These are phyloP conservation scores for Sambucus nigra DNA, from an alignment of 129 eudicot genomes.

Conservation along the genomic window DNA sequence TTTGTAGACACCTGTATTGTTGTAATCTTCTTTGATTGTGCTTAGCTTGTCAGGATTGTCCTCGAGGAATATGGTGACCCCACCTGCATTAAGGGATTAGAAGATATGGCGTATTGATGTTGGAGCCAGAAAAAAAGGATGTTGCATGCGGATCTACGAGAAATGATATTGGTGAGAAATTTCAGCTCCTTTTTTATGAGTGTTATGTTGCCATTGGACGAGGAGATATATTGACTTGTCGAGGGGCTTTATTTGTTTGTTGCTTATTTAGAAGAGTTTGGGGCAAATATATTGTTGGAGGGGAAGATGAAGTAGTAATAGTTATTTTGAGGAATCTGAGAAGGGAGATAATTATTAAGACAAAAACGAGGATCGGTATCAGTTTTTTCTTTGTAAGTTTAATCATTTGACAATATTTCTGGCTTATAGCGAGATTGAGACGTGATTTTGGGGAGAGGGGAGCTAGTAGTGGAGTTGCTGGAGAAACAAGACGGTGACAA, in stretches of 20 bases:
- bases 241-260: slow-evolving; percentile 8
- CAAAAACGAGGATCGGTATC: slow-evolving; percentile 47
- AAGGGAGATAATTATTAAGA: slow-evolving; percentile 37
- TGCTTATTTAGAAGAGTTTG: slow-evolving; percentile 5
- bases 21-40: slow-evolving; percentile 5
- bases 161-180: slow-evolving; percentile 40
- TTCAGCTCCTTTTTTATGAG: slow-evolving; percentile 40
- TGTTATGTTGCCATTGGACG: slow-evolving; percentile 4
- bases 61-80: slow-evolving; percentile 55
- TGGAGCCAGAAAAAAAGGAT: slow-evolving; percentile 64
- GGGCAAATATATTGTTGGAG: slow-evolving; percentile 15
- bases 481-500: slow-evolving; percentile 17
- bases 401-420: slow-evolving; percentile 20
- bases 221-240: slow-evolving; percentile 1
- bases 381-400: slow-evolving; percentile 34
- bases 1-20: slow-evolving; percentile 25
- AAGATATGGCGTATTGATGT: slow-evolving; percentile 40
- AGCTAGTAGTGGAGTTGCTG: slow-evolving; percentile 10
- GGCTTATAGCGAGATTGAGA: slow-evolving; percentile 6
- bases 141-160: slow-evolving; percentile 55
- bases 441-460: slow-evolving; percentile 13
- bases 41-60: slow-evolving; percentile 29
- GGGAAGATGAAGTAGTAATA: slow-evolving; percentile 25
- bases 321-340: slow-evolving; percentile 45
- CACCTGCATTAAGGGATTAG: slow-evolving; percentile 36